Conservation (phyloP, 805 yeast genomes). For the Diddensiella caesifluorescens region DNA sequence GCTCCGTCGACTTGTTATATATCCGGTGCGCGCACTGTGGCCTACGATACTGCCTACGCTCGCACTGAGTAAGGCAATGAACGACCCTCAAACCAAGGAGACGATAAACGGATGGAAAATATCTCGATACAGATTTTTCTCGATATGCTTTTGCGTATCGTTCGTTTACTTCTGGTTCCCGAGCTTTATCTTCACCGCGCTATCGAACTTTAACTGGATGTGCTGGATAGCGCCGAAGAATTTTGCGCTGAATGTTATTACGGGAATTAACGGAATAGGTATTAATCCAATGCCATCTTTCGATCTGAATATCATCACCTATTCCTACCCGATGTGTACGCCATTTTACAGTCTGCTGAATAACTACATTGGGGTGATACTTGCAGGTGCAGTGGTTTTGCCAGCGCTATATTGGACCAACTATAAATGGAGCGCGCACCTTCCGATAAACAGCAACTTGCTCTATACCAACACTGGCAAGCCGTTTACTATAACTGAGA, state of each 20-base stretch:
- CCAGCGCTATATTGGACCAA: conserved; percentile 50
- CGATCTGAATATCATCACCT: conserved; percentile 31
- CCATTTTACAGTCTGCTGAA: conserved; percentile 17
- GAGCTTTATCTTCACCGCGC: conserved; percentile 55
- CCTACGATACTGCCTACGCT: conserved; percentile 54
- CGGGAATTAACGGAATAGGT: conserved; percentile 49
- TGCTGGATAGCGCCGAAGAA: conserved; percentile 50
- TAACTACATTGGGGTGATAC: conserved; percentile 10
- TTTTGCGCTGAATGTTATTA: conserved; percentile 52
- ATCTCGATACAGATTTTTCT: conserved; percentile 48
- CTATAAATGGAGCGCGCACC: conserved; percentile 52
- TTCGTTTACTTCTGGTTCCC: conserved; percentile 66
- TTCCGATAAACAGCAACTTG: conserved; percentile 52
- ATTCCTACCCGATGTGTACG: conserved; percentile 12
- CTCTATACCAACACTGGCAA: conserved; percentile 49
- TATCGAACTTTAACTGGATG: conserved; percentile 60
- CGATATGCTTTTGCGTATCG: conserved; percentile 35
- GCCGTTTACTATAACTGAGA: conserved; percentile 41
- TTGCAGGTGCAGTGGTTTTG: conserved; percentile 26
- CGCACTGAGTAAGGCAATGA: conserved; percentile 46
- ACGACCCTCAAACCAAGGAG: conserved; percentile 28
- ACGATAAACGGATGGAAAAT: conserved; percentile 55
- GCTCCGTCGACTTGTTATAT: conserved; percentile 46
- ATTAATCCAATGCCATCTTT: conserved; percentile 39
- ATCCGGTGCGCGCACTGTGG: conserved; percentile 41